A percentile compares a stretch with the other conserved stretches of the same genome.
Conservation (phyloP, 1,139 yeast genomes). For the Pneumocystis carinii region DNA sequence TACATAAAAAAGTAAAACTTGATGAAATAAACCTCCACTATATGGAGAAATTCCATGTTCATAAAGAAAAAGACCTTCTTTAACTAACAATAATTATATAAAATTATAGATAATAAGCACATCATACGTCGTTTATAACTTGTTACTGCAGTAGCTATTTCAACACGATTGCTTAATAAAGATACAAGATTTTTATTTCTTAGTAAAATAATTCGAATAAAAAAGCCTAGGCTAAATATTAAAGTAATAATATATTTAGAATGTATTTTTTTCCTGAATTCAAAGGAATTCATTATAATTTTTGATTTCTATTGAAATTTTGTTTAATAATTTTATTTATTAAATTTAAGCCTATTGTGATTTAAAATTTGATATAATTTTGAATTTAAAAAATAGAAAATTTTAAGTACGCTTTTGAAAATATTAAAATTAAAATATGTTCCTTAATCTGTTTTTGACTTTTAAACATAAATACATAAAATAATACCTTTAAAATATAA, state of each 20-base stretch:
- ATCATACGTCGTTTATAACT: slow-evolving; percentile 37
- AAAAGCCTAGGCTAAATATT: not conserved
- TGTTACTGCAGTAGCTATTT: slow-evolving; percentile 65
- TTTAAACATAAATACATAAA: no score
- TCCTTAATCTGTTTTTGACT: no score
- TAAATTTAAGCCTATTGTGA: not conserved
- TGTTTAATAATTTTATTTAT: not conserved
- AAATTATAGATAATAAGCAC: slow-evolving; percentile 6
- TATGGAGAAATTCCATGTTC: slow-evolving; percentile 52
- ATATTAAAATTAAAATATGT: no score
- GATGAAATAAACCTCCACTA: slow-evolving; percentile 76
- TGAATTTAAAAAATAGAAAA: no score
- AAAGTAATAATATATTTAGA: not conserved
- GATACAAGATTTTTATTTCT: not conserved
- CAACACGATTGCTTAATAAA: slow-evolving; percentile 32
- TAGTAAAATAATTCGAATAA: not conserved
- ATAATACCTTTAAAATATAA: no score
- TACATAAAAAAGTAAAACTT: slow-evolving; percentile 19
- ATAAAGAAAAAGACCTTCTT: slow-evolving; percentile 65
- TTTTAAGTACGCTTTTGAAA: no score
- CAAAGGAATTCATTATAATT: not conserved
- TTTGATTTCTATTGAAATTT: not conserved
- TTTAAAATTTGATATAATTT: not conserved
- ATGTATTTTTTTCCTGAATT: not conserved
- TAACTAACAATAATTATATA: slow-evolving; percentile 23